Conservation (phyloP, 1,284 basidiomycete species). For the Cryptococcus hybrid region DNA sequence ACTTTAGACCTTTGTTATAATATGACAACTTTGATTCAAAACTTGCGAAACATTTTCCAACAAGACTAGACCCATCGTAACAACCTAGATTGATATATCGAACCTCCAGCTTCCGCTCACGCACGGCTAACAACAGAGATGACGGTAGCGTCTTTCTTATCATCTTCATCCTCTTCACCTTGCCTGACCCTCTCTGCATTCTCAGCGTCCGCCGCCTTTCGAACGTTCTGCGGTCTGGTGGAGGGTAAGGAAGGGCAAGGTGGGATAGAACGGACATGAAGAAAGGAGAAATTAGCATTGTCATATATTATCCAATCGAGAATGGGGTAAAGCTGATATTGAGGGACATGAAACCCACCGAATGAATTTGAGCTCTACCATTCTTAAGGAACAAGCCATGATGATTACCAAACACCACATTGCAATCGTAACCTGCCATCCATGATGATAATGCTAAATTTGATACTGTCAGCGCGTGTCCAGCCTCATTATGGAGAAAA, state of each 20-base stretch:
- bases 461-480: not conserved
- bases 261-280: no score
- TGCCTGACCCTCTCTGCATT: not conserved
- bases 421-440: conserved; percentile 37
- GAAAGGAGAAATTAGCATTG: not conserved
- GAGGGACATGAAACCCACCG: conserved; percentile 10
- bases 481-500: not conserved
- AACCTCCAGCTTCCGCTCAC: not conserved
- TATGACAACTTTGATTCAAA: no score
- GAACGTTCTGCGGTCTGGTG: conserved; percentile 22
- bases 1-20: no score
- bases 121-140: not conserved
- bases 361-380: conserved; percentile 25
- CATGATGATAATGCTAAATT: conserved; percentile 30
- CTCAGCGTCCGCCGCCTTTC: conserved; percentile 16
- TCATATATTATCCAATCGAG: no score
- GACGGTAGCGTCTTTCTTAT: conserved; percentile 5
- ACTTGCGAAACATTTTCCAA: no score
- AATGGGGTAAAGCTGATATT: no score
- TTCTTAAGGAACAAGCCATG: conserved; percentile 17
- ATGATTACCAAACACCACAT: conserved; percentile 33
- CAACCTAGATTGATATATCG: no score
- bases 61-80: no score
- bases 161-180: conserved; percentile 9
- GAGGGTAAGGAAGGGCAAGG: not conserved